phyloP scores from a whole-genome alignment of 1,139 yeast genomes.

The Barnettozyma hawaiiensis region DNA sequence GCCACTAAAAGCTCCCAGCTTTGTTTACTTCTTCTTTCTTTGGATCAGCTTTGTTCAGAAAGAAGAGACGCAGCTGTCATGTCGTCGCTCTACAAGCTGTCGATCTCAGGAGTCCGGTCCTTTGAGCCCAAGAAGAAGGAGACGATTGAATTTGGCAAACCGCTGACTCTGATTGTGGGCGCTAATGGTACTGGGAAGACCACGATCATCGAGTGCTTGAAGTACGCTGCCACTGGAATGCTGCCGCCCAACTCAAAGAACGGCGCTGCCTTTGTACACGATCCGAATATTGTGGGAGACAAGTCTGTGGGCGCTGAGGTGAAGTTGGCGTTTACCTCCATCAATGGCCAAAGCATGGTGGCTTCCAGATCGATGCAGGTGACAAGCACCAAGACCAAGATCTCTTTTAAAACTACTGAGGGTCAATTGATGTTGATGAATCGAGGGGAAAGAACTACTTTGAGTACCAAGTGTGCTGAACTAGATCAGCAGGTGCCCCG shows the following conservation, averaged over 20 bases:
- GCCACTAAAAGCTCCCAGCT: not conserved
- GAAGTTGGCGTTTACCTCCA: slow-evolving; percentile 75
- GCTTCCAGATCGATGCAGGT: slow-evolving; percentile 82
- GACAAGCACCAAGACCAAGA: slow-evolving; percentile 51
- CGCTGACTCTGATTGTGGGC: slow-evolving; percentile 91
- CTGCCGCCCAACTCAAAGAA: slow-evolving; percentile 85
- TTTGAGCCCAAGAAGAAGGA: slow-evolving; percentile 80
- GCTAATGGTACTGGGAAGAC: slow-evolving; percentile 99
- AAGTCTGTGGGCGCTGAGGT: slow-evolving; percentile 84
- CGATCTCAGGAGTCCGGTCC: slow-evolving; percentile 87
- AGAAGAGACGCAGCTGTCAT: no score
- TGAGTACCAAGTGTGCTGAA: slow-evolving; percentile 81
- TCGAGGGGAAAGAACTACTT: slow-evolving; percentile 62
- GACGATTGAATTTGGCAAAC: slow-evolving; percentile 84
- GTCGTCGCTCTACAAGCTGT: slow-evolving; percentile 41
- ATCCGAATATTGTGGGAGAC: slow-evolving; percentile 77
- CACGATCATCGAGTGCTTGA: slow-evolving; percentile 88
- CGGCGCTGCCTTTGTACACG: slow-evolving; percentile 95
- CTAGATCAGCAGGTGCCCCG: slow-evolving; percentile 77
- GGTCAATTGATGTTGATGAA: slow-evolving; percentile 73
- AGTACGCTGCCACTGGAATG: slow-evolving; percentile 93
- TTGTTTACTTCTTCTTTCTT: no score
- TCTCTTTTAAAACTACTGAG: slow-evolving; percentile 84
- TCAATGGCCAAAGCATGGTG: slow-evolving; percentile 73
- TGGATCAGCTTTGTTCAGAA: no score